These are phyloP conservation scores for Phanerochaete sordida DNA, from an alignment of 768 basidiomycete species.

Conservation along the genomic window DNA sequence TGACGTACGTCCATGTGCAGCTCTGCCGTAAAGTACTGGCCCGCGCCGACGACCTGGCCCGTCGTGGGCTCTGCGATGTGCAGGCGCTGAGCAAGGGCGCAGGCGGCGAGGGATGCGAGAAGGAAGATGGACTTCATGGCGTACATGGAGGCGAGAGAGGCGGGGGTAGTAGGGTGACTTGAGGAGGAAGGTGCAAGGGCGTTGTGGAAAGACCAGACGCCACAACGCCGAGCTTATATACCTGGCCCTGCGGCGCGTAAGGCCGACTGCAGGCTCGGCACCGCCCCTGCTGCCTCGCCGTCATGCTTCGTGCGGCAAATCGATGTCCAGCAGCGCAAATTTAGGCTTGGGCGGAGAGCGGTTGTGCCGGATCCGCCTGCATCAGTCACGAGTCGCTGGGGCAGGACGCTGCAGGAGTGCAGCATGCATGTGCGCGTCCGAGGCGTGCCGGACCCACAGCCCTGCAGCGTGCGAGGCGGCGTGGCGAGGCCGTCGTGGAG, in stretches of 20 bases:
- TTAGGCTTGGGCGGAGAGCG: background rate
- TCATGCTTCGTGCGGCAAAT: background rate
- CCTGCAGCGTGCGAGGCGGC: background rate
- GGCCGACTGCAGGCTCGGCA: background rate
- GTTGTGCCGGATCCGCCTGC: background rate
- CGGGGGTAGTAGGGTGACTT: background rate
- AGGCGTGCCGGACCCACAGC: background rate
- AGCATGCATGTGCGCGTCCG: background rate
- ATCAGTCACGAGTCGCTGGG: background rate
- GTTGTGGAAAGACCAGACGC: background rate
- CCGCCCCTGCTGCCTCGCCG: background rate
- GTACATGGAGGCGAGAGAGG: background rate
- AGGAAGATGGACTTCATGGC: slow-evolving; percentile 19
- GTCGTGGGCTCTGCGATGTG: slow-evolving; percentile 38
- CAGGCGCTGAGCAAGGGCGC: slow-evolving; percentile 38
- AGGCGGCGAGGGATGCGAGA: slow-evolving; percentile 27
- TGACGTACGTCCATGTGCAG: slow-evolving; percentile 27
- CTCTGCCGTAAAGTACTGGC: slow-evolving; percentile 39
- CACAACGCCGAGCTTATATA: background rate
- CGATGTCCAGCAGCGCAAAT: background rate
- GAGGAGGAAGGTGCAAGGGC: too few species aligned
- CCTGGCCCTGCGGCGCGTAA: background rate
- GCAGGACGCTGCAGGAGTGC: too few species aligned
- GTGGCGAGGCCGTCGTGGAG: background rate
- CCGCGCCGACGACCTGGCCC: slow-evolving; percentile 32